Base-by-base conservation (phyloP, 2,329 filamentous ascomycete genomes). In the Talaromyces atroroseus region DNA sequence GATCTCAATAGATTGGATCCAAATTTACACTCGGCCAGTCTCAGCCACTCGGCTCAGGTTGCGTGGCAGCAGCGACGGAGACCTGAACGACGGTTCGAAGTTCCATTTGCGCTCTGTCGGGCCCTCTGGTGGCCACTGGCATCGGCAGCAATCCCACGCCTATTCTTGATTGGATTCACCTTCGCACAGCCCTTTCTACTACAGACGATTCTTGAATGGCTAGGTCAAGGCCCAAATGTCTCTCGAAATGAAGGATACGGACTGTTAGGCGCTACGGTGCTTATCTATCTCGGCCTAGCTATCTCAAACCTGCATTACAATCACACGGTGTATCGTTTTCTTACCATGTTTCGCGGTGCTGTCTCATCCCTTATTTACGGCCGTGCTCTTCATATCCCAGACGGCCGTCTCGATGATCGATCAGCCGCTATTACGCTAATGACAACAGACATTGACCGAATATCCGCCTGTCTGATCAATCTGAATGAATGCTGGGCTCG, bases 171-270 rank as follows among this genome's bases (percentile, higher is more conserved):
- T 6, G 54, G 49, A 8, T 57, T 57, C 20, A 57, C 54, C 2
- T 57, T 57, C 24, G 34, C 49, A 11, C 49, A 57, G 21, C 44
- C 52, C 6, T 55, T 52, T 42, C 51, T 52, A 2, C 32, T 48
- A 20, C 52, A 29, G 24, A 26, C 38, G 29, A 12, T 52, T 7
- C 24, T 57, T 23, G 8, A 36, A 38, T 49, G 61, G 63, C 34
- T 64, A 14, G 48, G 46, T 16, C 57, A 56, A 47, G 54, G 58
- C 21, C 34, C 53, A 10, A 60, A 58, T 12, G 44, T 60, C 32
- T 58, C 58, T 6, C 20, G 61, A 16, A 52, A 49, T 7, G 20
- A 52, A 38, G 54, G 54, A 2, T 52, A 57, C 48, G 54, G 54
- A 24, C 44, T 57, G 20, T 32, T 57, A 4, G 44, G 42, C 20